These are phyloP conservation scores for Quercus lobata DNA, from an alignment of 331 rosid species.

Conservation along the genomic window DNA sequence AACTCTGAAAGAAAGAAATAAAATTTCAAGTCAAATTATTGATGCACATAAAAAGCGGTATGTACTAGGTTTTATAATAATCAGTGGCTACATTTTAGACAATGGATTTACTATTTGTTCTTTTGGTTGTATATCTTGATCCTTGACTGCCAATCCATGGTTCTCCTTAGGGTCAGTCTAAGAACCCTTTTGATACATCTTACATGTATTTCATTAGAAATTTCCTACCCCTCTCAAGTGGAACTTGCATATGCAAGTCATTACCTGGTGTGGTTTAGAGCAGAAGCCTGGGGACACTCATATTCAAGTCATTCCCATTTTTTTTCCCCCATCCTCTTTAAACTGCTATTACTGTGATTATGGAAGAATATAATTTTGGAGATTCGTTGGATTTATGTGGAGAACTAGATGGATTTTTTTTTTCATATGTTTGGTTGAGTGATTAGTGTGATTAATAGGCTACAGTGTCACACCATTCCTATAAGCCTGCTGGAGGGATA, in stretches of 20 bases:
- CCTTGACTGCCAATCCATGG: not conserved
- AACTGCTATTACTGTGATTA: not conserved
- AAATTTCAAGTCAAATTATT: constrained; percentile 47
- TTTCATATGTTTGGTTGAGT: not conserved
- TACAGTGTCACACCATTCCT: not conserved
- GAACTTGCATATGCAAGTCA: not conserved
- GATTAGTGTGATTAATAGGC: not conserved
- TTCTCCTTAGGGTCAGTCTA: not conserved
- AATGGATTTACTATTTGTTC: not conserved
- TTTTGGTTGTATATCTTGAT: not conserved
- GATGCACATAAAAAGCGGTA: constrained; percentile 73
- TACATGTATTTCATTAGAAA: not conserved
- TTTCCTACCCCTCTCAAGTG: not conserved
- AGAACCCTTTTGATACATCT: not conserved
- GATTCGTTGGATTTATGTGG: not conserved
- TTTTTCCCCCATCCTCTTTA: not conserved
- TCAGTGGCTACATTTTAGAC: not conserved
- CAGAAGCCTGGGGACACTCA: not conserved
- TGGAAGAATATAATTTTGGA: not conserved
- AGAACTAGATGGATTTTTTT: not conserved
- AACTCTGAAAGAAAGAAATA: constrained; percentile 53
- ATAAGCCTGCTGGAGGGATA: not conserved
- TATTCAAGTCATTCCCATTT: not conserved
- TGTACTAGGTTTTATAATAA: not conserved
- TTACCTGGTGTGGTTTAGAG: not conserved